phyloP scores from a whole-genome alignment of 176 grass and related monocot genomes.

The Carex myosuroides region DNA sequence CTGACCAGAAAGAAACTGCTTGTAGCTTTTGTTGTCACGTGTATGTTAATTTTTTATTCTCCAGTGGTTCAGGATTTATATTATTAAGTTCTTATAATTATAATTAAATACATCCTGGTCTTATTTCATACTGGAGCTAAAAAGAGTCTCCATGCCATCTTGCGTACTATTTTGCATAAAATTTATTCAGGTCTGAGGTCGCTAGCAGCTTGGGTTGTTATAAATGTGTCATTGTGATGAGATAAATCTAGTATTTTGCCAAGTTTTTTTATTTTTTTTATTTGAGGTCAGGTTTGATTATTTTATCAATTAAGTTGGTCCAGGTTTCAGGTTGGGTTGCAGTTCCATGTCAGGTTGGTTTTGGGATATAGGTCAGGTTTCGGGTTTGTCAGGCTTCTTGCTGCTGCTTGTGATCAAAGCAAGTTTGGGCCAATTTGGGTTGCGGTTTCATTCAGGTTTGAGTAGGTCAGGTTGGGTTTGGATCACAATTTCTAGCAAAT shows the following conservation, averaged over 20 bases:
- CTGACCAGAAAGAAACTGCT: slow-evolving; percentile 29
- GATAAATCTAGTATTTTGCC: not conserved
- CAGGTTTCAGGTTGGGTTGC: not conserved
- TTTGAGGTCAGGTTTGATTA: not conserved
- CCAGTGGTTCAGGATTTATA: slow-evolving; percentile 15
- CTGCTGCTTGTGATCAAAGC: not conserved
- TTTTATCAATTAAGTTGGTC: not conserved
- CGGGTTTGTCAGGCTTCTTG: not conserved
- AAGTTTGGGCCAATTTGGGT: not conserved
- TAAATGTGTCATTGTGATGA: not conserved
- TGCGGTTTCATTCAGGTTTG: not conserved
- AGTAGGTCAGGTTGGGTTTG: not conserved
- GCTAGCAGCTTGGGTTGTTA: not conserved
- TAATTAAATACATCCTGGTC: not conserved
- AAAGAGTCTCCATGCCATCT: not conserved
- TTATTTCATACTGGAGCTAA: not conserved
- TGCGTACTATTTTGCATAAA: not conserved
- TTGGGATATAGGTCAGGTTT: not conserved
- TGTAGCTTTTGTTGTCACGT: slow-evolving; percentile 42
- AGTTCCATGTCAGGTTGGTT: not conserved
- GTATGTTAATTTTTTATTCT: slow-evolving; percentile 27
- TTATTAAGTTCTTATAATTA: not conserved
- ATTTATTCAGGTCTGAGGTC: not conserved
- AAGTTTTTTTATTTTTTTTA: not conserved
- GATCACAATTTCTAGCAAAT: not conserved